phyloP scores from a whole-genome alignment of 164 flowering plant species.

The Magnolia sinica region DNA sequence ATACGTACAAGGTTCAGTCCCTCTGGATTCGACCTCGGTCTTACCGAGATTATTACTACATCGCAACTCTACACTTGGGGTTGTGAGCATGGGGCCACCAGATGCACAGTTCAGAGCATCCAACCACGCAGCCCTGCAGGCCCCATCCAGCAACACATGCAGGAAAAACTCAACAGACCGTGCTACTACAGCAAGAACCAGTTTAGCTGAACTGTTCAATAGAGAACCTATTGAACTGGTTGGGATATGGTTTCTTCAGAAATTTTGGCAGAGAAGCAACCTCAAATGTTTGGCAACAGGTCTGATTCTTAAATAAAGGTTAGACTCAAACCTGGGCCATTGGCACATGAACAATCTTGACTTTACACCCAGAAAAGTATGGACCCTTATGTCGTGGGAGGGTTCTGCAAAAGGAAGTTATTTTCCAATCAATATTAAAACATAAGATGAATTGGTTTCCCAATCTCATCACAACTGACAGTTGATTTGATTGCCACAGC shows the following conservation, averaged over 20 bases:
- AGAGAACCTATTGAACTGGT: neutral
- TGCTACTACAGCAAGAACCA: neutral
- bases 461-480: neutral
- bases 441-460: neutral
- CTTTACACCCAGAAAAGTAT: neutral
- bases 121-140: neutral
- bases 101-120: neutral
- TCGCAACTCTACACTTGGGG: too few relatives aligned
- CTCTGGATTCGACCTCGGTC: too few relatives aligned
- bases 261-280: neutral
- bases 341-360: neutral
- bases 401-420: slow-evolving; percentile 12
- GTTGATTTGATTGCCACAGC: neutral
- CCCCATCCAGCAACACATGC: neutral
- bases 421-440: neutral
- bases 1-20: too few relatives aligned
- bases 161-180: neutral
- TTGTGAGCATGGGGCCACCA: neutral
- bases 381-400: slow-evolving; percentile 6
- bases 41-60: too few relatives aligned
- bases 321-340: slow-evolving; percentile 7
- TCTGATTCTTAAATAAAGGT: neutral
- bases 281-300: neutral
- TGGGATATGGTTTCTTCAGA: neutral
- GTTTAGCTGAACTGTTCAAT: neutral